Evolutionary conservation across 2,329 filamentous ascomycete species (phyloP).

Genomic region (Akanthomyces uredinophilus): DNA sequence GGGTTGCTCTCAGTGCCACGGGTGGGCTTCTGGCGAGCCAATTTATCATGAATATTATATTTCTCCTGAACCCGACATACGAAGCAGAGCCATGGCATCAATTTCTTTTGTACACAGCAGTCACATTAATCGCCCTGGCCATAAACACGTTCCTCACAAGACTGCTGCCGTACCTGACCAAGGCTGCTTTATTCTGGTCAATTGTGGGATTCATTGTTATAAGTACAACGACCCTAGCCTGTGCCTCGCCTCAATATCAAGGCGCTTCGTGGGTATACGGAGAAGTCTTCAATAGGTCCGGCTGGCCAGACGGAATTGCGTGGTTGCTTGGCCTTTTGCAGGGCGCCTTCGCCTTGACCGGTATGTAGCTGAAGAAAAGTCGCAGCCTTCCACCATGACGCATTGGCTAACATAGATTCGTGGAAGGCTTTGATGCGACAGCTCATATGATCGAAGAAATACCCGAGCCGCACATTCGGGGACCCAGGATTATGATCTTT

Average conservation of each 20-base stretch:
- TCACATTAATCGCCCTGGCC: conserved; percentile 55
- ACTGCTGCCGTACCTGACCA: conserved; percentile 60
- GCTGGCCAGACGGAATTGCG: conserved; percentile 63
- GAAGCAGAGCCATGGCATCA: conserved; percentile 61
- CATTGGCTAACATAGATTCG: not conserved
- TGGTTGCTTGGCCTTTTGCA: conserved; percentile 51
- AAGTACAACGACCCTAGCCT: conserved; percentile 62
- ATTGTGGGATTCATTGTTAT: conserved; percentile 64
- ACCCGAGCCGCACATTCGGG: conserved; percentile 50
- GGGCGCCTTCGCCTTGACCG: conserved; percentile 43
- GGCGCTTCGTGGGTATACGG: conserved; percentile 60
- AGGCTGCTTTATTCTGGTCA: conserved; percentile 68
- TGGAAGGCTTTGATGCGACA: conserved; percentile 40
- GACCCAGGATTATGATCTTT: conserved; percentile 61
- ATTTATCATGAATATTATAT: conserved; percentile 60
- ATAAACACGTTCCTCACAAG: conserved; percentile 58
- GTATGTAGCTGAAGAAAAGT: conserved; percentile 8
- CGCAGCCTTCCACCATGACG: too few species aligned
- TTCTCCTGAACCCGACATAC: conserved; percentile 55
- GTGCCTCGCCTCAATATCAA: conserved; percentile 60
- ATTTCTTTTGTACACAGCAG: conserved; percentile 65
- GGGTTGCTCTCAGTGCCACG: conserved; percentile 64
- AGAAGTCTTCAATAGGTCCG: conserved; percentile 62
- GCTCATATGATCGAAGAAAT: conserved; percentile 54
- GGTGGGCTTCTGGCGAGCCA: conserved; percentile 63